phyloP scores from a whole-genome alignment of 345 rosid genomes.

The Camelina hispida region DNA sequence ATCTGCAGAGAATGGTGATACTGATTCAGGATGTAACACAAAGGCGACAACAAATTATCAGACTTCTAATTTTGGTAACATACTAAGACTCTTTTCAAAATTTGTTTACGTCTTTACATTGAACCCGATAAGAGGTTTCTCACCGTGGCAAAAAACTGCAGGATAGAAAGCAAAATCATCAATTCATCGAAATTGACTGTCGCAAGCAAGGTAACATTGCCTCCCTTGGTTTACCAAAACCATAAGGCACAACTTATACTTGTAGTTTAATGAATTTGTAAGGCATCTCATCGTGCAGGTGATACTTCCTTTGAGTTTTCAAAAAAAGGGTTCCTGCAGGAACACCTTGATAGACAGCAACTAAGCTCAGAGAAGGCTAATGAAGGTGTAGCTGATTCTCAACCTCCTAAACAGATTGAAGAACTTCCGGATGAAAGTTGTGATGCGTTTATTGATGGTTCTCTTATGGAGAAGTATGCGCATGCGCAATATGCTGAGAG shows the following conservation, averaged over 20 bases:
- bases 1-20: too few relatives aligned
- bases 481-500: constrained; percentile 90
- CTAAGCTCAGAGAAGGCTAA: constrained; percentile 55
- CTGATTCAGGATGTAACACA: too few relatives aligned
- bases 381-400: constrained; percentile 45
- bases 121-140: too few relatives aligned
- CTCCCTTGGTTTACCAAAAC: constrained; percentile 28
- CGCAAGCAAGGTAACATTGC: constrained; percentile 54
- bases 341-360: constrained; percentile 80
- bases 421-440: constrained; percentile 54
- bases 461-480: constrained; percentile 97
- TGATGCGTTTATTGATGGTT: constrained; percentile 69
- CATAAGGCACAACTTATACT: constrained; percentile 6
- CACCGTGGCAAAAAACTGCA: too few relatives aligned
- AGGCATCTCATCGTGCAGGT: constrained; percentile 56
- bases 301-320: constrained; percentile 83
- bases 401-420: constrained; percentile 51
- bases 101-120: too few relatives aligned
- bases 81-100: too few relatives aligned
- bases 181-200: too few relatives aligned
- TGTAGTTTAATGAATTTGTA: constrained; percentile 16
- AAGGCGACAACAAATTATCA: too few relatives aligned
- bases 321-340: constrained; percentile 95
- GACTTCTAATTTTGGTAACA: too few relatives aligned
- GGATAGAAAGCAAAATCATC: too few relatives aligned